Conservation (phyloP, 805 yeast genomes). For the Ogataea dorogensis region DNA sequence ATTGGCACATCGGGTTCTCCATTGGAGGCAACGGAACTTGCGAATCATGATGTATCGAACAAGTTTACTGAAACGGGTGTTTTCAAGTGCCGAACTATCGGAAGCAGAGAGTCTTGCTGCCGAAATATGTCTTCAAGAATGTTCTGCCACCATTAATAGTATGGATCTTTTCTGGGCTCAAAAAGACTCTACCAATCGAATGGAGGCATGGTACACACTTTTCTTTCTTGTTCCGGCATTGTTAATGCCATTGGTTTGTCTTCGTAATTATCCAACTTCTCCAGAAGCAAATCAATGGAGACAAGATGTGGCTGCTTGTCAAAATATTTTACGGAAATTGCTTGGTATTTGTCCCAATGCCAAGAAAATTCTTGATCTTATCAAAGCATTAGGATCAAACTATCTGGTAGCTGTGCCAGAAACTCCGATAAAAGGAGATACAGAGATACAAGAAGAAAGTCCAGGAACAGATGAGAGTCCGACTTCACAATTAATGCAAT, state of each 20-base stretch:
- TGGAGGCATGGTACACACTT: constrained; percentile 22
- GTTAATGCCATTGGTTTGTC: constrained; percentile 18
- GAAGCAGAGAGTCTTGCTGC: constrained; percentile 9
- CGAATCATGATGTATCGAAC: constrained; percentile 19
- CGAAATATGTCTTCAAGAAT: constrained; percentile 14
- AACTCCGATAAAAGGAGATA: constrained; percentile 1
- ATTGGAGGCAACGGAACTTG: constrained; percentile 17
- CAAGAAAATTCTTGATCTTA: constrained; percentile 12
- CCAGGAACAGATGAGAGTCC: constrained; percentile 17
- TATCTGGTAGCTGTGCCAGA: constrained; percentile 1
- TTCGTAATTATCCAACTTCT: constrained; percentile 13
- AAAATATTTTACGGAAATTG: constrained; percentile 8
- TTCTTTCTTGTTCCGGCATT: constrained; percentile 19
- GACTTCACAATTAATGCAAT: constrained; percentile 13
- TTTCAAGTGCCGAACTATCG: neutral
- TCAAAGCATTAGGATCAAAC: constrained; percentile 10
- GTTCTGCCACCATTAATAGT: constrained; percentile 14
- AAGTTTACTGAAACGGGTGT: constrained; percentile 10
- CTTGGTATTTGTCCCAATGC: constrained; percentile 15
- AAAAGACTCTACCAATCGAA: constrained; percentile 10
- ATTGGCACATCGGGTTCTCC: constrained; percentile 14
- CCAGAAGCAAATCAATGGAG: constrained; percentile 8
- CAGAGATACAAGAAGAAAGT: constrained; percentile 1
- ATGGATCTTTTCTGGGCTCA: constrained; percentile 15
- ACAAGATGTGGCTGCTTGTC: constrained; percentile 7